Base-by-base conservation (phyloP, 2,329 filamentous ascomycete genomes). In the Xylariaceae sp. region DNA sequence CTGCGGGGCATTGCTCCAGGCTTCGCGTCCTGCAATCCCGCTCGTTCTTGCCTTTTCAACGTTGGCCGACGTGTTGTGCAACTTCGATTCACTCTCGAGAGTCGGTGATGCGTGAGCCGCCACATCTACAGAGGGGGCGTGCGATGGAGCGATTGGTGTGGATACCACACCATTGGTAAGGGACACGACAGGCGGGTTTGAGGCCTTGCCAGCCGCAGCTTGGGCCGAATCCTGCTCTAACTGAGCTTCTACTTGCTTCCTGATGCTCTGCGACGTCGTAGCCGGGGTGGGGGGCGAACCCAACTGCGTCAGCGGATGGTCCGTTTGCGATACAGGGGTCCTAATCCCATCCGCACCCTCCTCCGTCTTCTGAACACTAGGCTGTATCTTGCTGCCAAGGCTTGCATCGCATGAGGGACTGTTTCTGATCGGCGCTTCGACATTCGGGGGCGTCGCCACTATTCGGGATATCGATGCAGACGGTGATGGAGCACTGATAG, bases 401-500 rank as follows among this genome's bases (percentile, higher is more conserved):
- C 74, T 68, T 13, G 69, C 72, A 34, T 88, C 83, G 38, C 83
- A 76, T 38, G 84, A 83, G 1, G 83, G 81, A 51, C 83, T 88
- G 2, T 85, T 88, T 50, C 83, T 81, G 1, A 83, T 78, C 2
- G 85, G 88, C 5, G 71, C 74, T 46, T 83, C 76, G 43, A 81
- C 74, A 27, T 81, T 71, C 24, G 73, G 75, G 2, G 86, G 83
- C 0, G 86, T 92, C 15, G 82, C 78, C 38, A 80, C 80, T 30
- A 84, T 88, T 51, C 82, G 81, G 2, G 81, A 74, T 21, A 83
- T 88, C 5, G 86, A 90, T 3, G 66, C 68, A 12, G 76, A 73
- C 2, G 75, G 79, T 3, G 71, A 78, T 5, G 69, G 50, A 2
- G 64, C 60, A 47, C 78, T 75, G 2, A 61, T 53, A 34, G 59